Evolutionary conservation across 306 rosid genomes (phyloP).

Genomic region (Glycyrrhiza uralensis): DNA sequence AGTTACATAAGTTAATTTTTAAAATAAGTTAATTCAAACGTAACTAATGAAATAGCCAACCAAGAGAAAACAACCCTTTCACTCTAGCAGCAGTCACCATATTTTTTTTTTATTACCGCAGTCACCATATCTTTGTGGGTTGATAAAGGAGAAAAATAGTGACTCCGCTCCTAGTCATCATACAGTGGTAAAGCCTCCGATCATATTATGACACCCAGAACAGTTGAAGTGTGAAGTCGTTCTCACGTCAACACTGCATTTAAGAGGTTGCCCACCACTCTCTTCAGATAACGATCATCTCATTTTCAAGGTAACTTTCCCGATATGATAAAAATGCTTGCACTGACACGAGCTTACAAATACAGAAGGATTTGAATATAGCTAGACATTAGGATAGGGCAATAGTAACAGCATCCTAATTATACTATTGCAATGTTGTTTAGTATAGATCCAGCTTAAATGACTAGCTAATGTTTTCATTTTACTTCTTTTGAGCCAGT

Average conservation of each 20-base stretch:
- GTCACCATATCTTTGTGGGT: too few relatives aligned
- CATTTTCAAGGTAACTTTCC: conserved; percentile 52
- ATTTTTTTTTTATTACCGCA: too few relatives aligned
- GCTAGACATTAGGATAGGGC: neutral
- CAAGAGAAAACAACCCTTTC: too few relatives aligned
- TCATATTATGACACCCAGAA: neutral
- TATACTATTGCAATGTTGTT: neutral
- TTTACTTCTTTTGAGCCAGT: neutral
- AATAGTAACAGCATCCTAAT: neutral
- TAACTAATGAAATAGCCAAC: too few relatives aligned
- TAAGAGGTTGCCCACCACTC: conserved; percentile 57
- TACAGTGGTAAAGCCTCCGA: too few relatives aligned
- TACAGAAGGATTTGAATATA: neutral
- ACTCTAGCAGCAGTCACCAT: too few relatives aligned
- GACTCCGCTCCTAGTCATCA: too few relatives aligned
- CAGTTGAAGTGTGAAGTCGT: neutral
- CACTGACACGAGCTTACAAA: neutral
- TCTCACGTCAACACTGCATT: conserved; percentile 50
- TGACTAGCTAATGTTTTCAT: neutral
- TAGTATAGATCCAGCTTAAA: neutral
- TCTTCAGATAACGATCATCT: conserved; percentile 56
- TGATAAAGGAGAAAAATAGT: too few relatives aligned
- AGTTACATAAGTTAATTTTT: too few relatives aligned
- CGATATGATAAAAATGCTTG: neutral
- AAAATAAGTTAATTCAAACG: too few relatives aligned